Percentiles rank a stretch among this genome's conserved stretches.
These are phyloP conservation scores for Paecilomyces sp. DNA, from an alignment of 2,329 filamentous ascomycete species.

Conservation along the genomic window DNA sequence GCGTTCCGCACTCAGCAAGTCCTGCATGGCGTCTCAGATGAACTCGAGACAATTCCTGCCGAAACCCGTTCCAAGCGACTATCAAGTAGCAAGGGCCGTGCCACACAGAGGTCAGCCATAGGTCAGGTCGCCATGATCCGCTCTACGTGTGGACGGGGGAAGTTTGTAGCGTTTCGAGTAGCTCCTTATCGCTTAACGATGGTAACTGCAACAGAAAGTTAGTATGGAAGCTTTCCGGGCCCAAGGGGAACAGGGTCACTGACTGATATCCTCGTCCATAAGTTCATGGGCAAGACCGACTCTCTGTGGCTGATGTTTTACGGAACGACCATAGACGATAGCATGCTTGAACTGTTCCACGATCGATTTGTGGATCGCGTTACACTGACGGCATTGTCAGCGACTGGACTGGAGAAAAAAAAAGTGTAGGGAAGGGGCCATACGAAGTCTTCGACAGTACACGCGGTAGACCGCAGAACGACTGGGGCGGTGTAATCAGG, in stretches of 20 bases:
- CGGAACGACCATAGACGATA: constrained; percentile 93
- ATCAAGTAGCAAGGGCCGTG: background rate
- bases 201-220: constrained; percentile 42
- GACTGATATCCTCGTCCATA: constrained; percentile 94
- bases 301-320: constrained; percentile 96
- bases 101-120: background rate
- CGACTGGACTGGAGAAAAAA: constrained; percentile 4
- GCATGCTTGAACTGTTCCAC: constrained; percentile 92
- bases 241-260: constrained; percentile 27
- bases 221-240: constrained; percentile 11
- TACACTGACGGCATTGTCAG: constrained; percentile 60
- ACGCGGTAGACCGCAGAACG: constrained; percentile 72
- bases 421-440: constrained; percentile 29
- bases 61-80: constrained; percentile 13
- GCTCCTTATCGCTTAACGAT: constrained; percentile 60
- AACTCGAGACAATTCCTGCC: constrained; percentile 14
- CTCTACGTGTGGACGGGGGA: constrained; percentile 10
- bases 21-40: constrained; percentile 19
- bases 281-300: constrained; percentile 88
- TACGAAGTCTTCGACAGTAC: constrained; percentile 96
- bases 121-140: background rate
- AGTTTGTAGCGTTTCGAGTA: constrained; percentile 3
- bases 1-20: constrained; percentile 11
- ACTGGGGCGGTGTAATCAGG: constrained; percentile 91
- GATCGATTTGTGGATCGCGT: constrained; percentile 93